Base-by-base conservation (phyloP, 192 early-diverging fungal species). In the Martensiomyces pterosporus region DNA sequence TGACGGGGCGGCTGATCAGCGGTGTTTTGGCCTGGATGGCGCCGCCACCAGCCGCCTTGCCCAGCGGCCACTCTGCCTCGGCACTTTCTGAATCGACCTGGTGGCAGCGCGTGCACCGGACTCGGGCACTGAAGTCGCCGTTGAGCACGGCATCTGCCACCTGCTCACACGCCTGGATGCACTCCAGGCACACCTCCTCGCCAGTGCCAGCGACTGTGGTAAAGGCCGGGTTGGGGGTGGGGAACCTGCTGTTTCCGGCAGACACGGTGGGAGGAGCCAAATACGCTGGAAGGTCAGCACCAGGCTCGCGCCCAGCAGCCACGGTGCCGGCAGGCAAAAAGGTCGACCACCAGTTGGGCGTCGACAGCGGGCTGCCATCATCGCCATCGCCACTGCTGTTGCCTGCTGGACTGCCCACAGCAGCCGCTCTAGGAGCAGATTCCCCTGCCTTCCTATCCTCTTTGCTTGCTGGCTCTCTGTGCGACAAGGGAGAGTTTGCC, bases 31-130 rank as follows among this genome's bases (percentile, higher is more conserved):
- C 22, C 24, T 24, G 41, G 26, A 12, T 32, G 22, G 45, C 24
- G 8, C 32, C 23, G 46, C 52, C 47, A 8, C 17, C 36, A 36
- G 52, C 4, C 13, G 42, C 5, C 42, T 43, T 12, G 47, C 35
- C 35, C 32, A 59, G 26, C 12, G 59, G 59, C 66, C 66, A 68
- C 47, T 57, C 58, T 2, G 27, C n/a, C 2, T 47, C 38, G 16
- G 1, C 52, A 5, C 19, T 40, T 12, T 23, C 38, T n/a, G n/a
- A n/a, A 14, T 40, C 12, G 13, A 19, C 35, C 13, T 6, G 16
- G 25, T 75, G 71, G 65, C 71, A 75, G 48, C 71, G 71, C 21
- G 19, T 64, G 56, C 71, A 75, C 25, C 60, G 55, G 27, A 67
- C 71, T 3, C 71, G 71, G 0, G 60, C 55, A 24, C 43, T 62